Evolutionary conservation across 495 filamentous ascomycete species (phyloP), one percentile per base, ranked within the genome.

Genomic region (Aspergillus mulundensis): DNA sequence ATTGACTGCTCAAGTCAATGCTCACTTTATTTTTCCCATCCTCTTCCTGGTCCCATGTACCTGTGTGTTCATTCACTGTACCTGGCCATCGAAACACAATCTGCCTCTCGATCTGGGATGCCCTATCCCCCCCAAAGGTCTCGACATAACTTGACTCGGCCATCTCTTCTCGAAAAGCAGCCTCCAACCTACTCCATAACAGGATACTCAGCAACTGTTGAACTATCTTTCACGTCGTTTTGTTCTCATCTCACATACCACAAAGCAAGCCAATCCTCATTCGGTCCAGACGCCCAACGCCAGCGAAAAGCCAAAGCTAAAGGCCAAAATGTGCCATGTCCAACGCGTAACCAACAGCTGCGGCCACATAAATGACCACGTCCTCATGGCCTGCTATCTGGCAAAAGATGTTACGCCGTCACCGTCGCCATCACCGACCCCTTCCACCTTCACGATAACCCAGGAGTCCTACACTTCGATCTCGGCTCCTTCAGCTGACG

Each of bases 311-410:
- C 28, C 16, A 46, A 39, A 15, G 8, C 8, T n/a, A 36, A n/a
- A 41, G 24, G 38, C 18, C 10, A 43, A 45, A 25, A 66, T 66
- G 64, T 66, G 64, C 41, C 53, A 58, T 3, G 56, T 64, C 7
- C 56, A 61, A 36, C 58, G 64, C 46, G 61, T 64, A 12, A 41
- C 12, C 5, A 66, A 66, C 52, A 54, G 36, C 42, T 64, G 61
- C 50, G 57, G 57, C 46, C 64, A 66, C 39, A 50, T 36, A 1
- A 66, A 66, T 45, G 56, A 64, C 51, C 64, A 66, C 54, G 52
- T 66, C 50, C 18, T 50, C 19, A 32, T 66, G 20, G 5, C 38
- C 47, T 66, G 63, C 36, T 47, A 54, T 21, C 14, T 54, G 5
- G 55, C 57, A 40, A 61, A 63, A 48, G 20, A 45, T 7, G 7